Evolutionary conservation across 441 rosid species (phyloP), one percentile per base, ranked within the genome.

Genomic region (Isatis lusitanica): DNA sequence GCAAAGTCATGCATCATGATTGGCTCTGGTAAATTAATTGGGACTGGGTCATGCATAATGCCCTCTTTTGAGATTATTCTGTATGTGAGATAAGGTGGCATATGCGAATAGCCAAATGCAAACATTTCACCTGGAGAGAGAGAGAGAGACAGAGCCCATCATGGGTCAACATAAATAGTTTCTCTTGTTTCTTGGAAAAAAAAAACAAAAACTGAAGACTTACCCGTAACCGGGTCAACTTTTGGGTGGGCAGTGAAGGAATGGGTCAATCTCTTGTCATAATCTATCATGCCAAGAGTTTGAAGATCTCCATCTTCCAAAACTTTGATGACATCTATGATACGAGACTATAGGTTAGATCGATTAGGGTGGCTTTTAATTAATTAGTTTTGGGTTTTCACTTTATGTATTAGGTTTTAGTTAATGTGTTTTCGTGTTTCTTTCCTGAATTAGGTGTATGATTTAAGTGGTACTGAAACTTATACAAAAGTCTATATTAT

Each of bases 1-100:
- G 95, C 97, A 80, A 94, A 92, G 83, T 92, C 97, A 68, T 92
- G 97, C 97, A 94, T 94, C 98, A 94, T 84, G 79, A 94, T 83
- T 65, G 98, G 90, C 38, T 82, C 86, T 24, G 97, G 61, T 78
- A 92, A 60, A 50, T 93, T 90, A 74, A 94, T 92, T 57, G 97
- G 90, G 26, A 94, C 92, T 5, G 97, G 97, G 52, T 90, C 95
- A 66, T 86, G 87, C 97, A 94, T 94, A 79, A 88, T 66, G 62
- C 97, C 98, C 68, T 92, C 92, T 84, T 90, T 86, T 17, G 98
- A 92, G 67, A 94, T 84, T 68, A 94, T 94, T 77, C 97, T 87
- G 85, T 91, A 91, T 11, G 98, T 93, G 75, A 93, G 79, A 67
- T 90, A 91, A 9, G 98, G 97, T 7, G 89, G 88, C 12, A 73